These are phyloP conservation scores for Hydnomerulius pinastri DNA, from an alignment of 768 basidiomycete genomes.

Conservation along the genomic window DNA sequence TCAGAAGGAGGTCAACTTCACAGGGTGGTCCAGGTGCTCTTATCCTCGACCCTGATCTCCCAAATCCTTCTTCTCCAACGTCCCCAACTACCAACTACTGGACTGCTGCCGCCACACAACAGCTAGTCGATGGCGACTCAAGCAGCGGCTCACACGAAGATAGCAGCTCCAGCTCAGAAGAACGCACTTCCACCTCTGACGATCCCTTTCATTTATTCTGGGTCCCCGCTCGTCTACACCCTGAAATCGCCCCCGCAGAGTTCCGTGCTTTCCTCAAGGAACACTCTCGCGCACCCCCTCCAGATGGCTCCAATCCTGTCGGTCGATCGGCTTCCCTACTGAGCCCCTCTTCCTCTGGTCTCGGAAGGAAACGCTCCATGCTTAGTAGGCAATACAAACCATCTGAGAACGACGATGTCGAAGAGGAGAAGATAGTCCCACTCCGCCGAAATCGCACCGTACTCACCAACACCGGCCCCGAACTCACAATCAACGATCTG, in stretches of 20 bases:
- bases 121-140: conserved; percentile 46
- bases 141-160: conserved; percentile 44
- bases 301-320: conserved; percentile 46
- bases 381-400: conserved; percentile 93
- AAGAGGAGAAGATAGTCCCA: conserved; percentile 70
- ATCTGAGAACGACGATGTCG: conserved; percentile 70
- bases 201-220: conserved; percentile 95
- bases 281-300: conserved; percentile 68
- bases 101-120: conserved; percentile 38
- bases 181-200: conserved; percentile 43
- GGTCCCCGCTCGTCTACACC: conserved; percentile 96
- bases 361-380: conserved; percentile 92
- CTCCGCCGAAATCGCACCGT: conserved; percentile 69
- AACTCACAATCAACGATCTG: conserved; percentile 91
- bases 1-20: conserved; percentile 79
- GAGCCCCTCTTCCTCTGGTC: conserved; percentile 42
- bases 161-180: conserved; percentile 38
- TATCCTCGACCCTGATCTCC: conserved; percentile 90
- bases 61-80: conserved; percentile 63
- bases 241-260: conserved; percentile 96
- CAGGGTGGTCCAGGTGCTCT: conserved; percentile 76
- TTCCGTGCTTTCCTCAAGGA: conserved; percentile 95
- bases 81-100: conserved; percentile 60
- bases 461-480: conserved; percentile 68
- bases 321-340: conserved; percentile 47